These are phyloP conservation scores for Filobasidium uniguttulatum DNA, from an alignment of 1,284 basidiomycete genomes.

Conservation along the genomic window DNA sequence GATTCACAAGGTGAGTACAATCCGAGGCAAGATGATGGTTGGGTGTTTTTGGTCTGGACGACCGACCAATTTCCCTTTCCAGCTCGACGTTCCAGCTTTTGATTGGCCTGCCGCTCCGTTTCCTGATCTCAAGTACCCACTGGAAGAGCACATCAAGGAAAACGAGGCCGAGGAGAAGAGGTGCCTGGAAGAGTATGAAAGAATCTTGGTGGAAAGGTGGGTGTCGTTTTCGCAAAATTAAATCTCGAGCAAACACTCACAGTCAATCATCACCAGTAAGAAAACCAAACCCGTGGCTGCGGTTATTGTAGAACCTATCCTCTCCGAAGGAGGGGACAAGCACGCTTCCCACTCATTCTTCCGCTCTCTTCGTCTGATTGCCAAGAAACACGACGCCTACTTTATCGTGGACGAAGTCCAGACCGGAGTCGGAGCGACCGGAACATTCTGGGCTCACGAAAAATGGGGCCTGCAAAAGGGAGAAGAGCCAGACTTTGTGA, in stretches of 20 bases:
- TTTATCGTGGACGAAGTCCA: conserved; percentile 45
- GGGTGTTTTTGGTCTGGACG: neutral
- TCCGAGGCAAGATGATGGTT: neutral
- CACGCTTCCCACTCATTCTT: conserved; percentile 44
- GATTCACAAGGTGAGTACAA: conserved; percentile 39
- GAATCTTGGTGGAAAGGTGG: conserved; percentile 27
- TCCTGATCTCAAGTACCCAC: conserved; percentile 43
- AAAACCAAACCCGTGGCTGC: conserved; percentile 41
- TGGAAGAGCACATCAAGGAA: conserved; percentile 36
- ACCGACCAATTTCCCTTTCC: too few relatives aligned
- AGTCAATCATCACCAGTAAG: conserved; percentile 23
- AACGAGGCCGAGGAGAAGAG: conserved; percentile 38
- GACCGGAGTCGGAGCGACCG: conserved; percentile 45
- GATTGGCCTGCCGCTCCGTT: conserved; percentile 44
- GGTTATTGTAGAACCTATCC: conserved; percentile 45
- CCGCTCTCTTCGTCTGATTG: conserved; percentile 39
- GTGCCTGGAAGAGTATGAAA: conserved; percentile 33
- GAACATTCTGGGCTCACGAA: conserved; percentile 46
- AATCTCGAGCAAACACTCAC: too few relatives aligned
- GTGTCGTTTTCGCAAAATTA: neutral
- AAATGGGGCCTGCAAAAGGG: conserved; percentile 41
- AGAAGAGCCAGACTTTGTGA: conserved; percentile 43
- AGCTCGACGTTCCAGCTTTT: conserved; percentile 45
- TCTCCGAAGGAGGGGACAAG: conserved; percentile 45
- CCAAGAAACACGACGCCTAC: conserved; percentile 41